Evolutionary conservation across 805 yeast species (phyloP).

Genomic region (Ogataea methylovora): DNA sequence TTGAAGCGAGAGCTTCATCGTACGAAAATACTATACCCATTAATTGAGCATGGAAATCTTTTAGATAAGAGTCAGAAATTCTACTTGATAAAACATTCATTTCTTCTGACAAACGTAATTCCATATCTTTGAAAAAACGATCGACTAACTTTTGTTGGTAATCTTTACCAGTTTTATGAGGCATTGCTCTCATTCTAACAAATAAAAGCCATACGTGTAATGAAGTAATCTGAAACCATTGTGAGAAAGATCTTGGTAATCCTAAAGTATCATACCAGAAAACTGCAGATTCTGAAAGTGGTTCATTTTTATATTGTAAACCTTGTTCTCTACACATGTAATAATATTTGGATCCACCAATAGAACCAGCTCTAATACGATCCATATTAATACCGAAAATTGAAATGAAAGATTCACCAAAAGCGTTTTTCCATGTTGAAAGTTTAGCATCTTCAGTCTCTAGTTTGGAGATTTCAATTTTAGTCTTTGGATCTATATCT

Average conservation of each 20-base stretch:
- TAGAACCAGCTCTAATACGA: conserved; percentile 84
- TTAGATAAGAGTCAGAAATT: conserved; percentile 76
- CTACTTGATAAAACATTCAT: conserved; percentile 77
- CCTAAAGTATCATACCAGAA: conserved; percentile 82
- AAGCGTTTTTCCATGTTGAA: conserved; percentile 42
- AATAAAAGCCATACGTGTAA: conserved; percentile 91
- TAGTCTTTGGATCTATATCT: conserved; percentile 26
- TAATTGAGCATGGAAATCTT: conserved; percentile 84
- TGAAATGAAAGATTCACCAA: conserved; percentile 61
- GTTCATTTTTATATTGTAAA: conserved; percentile 65
- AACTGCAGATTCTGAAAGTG: conserved; percentile 60
- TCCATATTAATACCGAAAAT: conserved; percentile 82
- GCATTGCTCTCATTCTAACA: conserved; percentile 95
- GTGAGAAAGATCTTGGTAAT: conserved; percentile 83
- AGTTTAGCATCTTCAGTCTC: conserved; percentile 25
- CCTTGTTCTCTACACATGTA: conserved; percentile 86
- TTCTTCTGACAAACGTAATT: conserved; percentile 75
- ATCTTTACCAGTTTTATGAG: conserved; percentile 77
- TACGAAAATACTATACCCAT: conserved; percentile 85
- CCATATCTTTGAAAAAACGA: conserved; percentile 84
- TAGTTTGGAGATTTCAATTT: conserved; percentile 19
- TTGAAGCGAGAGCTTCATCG: conserved; percentile 83
- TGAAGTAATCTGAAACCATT: conserved; percentile 90
- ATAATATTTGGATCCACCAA: conserved; percentile 84
- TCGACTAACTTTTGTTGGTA: conserved; percentile 92